Percentiles rank a stretch among this genome's conserved stretches.
Conservation (phyloP, 768 basidiomycete genomes). For the Kwoniella shandongensis region DNA sequence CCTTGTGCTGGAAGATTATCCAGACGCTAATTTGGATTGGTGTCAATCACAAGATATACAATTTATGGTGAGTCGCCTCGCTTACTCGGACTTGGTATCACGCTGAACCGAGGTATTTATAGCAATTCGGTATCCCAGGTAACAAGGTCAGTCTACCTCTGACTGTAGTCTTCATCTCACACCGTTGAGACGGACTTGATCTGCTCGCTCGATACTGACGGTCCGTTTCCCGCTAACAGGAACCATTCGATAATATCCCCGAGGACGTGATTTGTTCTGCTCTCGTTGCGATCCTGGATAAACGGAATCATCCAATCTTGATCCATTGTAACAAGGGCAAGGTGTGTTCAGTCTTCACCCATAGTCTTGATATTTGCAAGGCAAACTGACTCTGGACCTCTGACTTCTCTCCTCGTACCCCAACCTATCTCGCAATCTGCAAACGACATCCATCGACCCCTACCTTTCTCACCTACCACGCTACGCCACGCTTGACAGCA, state of each 20-base stretch:
- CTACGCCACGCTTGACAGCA: slow-evolving; percentile 49
- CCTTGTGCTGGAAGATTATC: slow-evolving; percentile 55
- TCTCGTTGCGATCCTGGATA: slow-evolving; percentile 53
- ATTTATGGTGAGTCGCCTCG: slow-evolving; percentile 42
- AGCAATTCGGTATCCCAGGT: slow-evolving; percentile 56
- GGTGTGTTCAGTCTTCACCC: slow-evolving; percentile 31
- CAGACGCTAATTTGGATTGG: slow-evolving; percentile 54
- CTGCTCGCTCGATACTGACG: not conserved
- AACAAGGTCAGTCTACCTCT: slow-evolving; percentile 48
- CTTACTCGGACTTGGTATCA: not conserved
- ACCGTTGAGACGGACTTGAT: not conserved
- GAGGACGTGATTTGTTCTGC: slow-evolving; percentile 55
- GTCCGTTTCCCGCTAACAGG: too few species aligned
- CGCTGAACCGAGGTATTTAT: slow-evolving; percentile 8
- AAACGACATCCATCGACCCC: too few species aligned
- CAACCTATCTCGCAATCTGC: not conserved
- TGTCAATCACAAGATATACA: slow-evolving; percentile 52
- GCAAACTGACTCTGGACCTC: not conserved
- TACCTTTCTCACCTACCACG: too few species aligned
- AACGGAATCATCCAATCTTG: slow-evolving; percentile 53
- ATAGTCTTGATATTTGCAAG: not conserved
- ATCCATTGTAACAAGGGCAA: slow-evolving; percentile 58
- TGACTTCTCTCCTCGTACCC: too few species aligned
- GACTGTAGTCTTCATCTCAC: not conserved
- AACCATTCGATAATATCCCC: slow-evolving; percentile 52